Evolutionary conservation across 148 eudicot genomes (phyloP).

Genomic region (Dysphania ambrosioides): DNA sequence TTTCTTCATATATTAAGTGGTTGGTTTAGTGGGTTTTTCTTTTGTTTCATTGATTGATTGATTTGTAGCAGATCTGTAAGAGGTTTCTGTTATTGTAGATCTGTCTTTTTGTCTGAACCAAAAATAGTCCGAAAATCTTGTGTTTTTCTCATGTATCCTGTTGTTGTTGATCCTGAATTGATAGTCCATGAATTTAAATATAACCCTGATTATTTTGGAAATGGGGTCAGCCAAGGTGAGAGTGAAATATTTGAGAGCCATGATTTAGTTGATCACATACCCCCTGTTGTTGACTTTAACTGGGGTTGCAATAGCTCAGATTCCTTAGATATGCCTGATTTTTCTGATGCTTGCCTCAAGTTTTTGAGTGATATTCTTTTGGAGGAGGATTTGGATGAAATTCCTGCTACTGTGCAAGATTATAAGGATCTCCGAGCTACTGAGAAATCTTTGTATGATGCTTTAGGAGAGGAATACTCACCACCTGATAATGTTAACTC

Average conservation of each 20-base stretch:
- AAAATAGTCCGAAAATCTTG: too few relatives aligned
- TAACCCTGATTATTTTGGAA: conserved; percentile 13
- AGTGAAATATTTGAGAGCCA: conserved; percentile 16
- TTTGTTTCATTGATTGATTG: too few relatives aligned
- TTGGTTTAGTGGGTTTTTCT: too few relatives aligned
- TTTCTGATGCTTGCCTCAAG: conserved; percentile 43
- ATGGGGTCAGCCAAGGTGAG: not conserved
- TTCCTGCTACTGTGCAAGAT: conserved; percentile 38
- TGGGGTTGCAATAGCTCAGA: too few relatives aligned
- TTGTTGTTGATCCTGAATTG: conserved; percentile 20
- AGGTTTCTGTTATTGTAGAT: too few relatives aligned
- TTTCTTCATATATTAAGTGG: too few relatives aligned
- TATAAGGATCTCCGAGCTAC: conserved; percentile 53
- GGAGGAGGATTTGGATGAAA: conserved; percentile 49
- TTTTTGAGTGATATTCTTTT: conserved; percentile 45
- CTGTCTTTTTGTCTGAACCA: too few relatives aligned
- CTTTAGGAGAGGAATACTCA: conserved; percentile 31
- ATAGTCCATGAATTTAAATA: conserved; percentile 12
- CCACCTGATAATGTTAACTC: conserved; percentile 12
- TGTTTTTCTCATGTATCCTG: conserved; percentile 25
- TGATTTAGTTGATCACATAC: conserved; percentile 15
- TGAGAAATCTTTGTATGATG: conserved; percentile 56
- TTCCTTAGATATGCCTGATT: conserved; percentile 31
- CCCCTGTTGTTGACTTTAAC: conserved; percentile 4
- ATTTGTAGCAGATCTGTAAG: too few relatives aligned